These are phyloP conservation scores for Metarhizium robertsii DNA, from an alignment of 2,329 filamentous ascomycete genomes.

Conservation along the genomic window DNA sequence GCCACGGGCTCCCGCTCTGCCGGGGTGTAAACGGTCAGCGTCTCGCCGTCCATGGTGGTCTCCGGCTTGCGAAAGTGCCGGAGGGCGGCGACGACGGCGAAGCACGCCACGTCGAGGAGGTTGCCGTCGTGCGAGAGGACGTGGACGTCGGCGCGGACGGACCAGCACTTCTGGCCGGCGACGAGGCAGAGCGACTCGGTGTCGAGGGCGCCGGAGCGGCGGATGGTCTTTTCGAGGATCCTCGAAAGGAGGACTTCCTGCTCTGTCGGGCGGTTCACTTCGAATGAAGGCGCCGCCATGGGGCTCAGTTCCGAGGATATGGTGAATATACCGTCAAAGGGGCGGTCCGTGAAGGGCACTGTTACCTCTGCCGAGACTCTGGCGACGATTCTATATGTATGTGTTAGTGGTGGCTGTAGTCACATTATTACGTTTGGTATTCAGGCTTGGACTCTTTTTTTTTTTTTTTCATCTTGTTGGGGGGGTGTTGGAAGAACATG, in stretches of 20 bases:
- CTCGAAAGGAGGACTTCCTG: conserved; percentile 79
- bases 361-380: conserved; percentile 84
- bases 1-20: conserved; percentile 85
- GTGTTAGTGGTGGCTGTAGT: neutral
- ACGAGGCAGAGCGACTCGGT: conserved; percentile 93
- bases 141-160: conserved; percentile 83
- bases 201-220: conserved; percentile 83
- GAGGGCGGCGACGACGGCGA: conserved; percentile 79
- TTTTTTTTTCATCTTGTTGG: neutral
- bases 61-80: conserved; percentile 89
- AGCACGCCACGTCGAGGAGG: conserved; percentile 74
- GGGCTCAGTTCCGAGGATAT: conserved; percentile 86
- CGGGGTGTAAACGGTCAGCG: conserved; percentile 72
- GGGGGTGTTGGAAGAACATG: conserved; percentile 21
- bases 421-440: neutral
- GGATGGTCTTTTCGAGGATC: conserved; percentile 86
- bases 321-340: conserved; percentile 91
- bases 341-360: conserved; percentile 75
- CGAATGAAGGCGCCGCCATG: conserved; percentile 85
- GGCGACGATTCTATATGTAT: conserved; percentile 58
- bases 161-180: conserved; percentile 85
- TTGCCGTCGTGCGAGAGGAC: conserved; percentile 87
- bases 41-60: conserved; percentile 74
- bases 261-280: conserved; percentile 74
- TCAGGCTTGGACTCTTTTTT: no score